Evolutionary conservation across 768 basidiomycete genomes (phyloP).

Genomic region (Termitomyces sp.): DNA sequence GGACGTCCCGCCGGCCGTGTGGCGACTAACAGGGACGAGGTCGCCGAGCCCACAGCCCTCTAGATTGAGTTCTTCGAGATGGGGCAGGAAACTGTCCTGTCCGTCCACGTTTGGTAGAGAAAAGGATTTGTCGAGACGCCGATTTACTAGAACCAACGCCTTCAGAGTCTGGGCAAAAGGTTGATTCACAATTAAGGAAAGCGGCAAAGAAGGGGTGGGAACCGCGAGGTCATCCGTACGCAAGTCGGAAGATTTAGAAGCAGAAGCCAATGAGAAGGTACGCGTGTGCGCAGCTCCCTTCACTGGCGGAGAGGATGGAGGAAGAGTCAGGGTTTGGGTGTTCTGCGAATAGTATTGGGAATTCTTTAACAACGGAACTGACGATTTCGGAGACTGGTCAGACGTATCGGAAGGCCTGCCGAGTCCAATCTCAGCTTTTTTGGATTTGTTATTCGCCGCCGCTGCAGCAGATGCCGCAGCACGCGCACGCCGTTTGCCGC

Average conservation of each 20-base stretch:
- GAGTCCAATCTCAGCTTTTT: slow-evolving; percentile 16
- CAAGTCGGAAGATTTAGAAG: slow-evolving; percentile 19
- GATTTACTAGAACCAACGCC: slow-evolving; percentile 53
- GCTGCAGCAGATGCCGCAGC: slow-evolving; percentile 39
- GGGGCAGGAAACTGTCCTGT: slow-evolving; percentile 46
- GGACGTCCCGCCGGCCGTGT: slow-evolving; percentile 23
- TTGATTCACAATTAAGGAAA: slow-evolving; percentile 54
- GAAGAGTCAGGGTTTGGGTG: slow-evolving; percentile 59
- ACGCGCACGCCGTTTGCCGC: slow-evolving; percentile 59
- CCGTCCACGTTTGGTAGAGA: slow-evolving; percentile 37
- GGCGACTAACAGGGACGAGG: slow-evolving; percentile 40
- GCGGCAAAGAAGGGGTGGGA: slow-evolving; percentile 63
- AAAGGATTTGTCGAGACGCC: slow-evolving; percentile 64
- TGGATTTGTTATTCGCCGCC: slow-evolving; percentile 11
- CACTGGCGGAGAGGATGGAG: slow-evolving; percentile 49
- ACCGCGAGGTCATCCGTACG: slow-evolving; percentile 41
- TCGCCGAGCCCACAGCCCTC: slow-evolving; percentile 71
- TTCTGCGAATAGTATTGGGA: slow-evolving; percentile 55
- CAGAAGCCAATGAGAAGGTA: slow-evolving; percentile 50
- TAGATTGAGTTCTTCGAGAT: slow-evolving; percentile 66
- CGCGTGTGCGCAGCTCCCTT: slow-evolving; percentile 48
- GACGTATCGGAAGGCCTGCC: slow-evolving; percentile 17
- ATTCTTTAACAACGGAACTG: slow-evolving; percentile 36
- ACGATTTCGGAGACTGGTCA: slow-evolving; percentile 15
- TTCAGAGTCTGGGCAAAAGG: slow-evolving; percentile 55